Base-by-base conservation (phyloP, 2,329 filamentous ascomycete species). In the Trichoderma hamatum region DNA sequence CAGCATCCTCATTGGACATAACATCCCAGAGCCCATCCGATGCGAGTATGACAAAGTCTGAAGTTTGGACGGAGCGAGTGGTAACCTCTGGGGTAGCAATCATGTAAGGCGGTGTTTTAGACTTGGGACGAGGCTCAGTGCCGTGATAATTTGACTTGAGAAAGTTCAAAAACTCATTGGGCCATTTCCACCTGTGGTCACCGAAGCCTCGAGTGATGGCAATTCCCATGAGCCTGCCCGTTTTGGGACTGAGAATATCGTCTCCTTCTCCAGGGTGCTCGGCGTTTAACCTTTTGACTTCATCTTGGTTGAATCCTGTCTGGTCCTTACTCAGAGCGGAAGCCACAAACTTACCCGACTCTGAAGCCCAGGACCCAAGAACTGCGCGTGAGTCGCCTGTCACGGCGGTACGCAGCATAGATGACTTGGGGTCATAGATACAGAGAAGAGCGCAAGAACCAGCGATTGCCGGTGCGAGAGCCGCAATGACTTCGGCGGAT, bases 361-460 rank as follows among this genome's bases (percentile, higher is more conserved):
- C 75, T 0, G 79, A 64, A 14, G 83, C 80, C 78, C 83, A 78
- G 2, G 75, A 75, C 1, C 89, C 90, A 0, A 91, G 81, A 0
- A 92, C 88, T 13, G 89, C 89, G 43, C 89, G 84, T 0, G 88
- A 91, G 78, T 92, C 90, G 0, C 90, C 90, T 0, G 86, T 86
- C 71, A 88, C 89, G 0, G 90, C 90, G 2, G 90, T 88, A 28
- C 86, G 85, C 0, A 92, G 78, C 0, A 80, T 85, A 5, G 81
- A 81, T 1, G 81, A 80, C 0, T 73, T 69, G 0, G 87, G 83
- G 70, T 92, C 88, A 74, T 87, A 91, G 1, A 90, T 78, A 0
- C 88, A 83, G 1, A 92, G 80, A 1, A 91, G 79, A 13, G 89
- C 89, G 72, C 89, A 91, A 4, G 88, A 90, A 5, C 89, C 89